Base-by-base conservation (phyloP, 2,329 filamentous ascomycete genomes). In the Xylariaceae sp. region DNA sequence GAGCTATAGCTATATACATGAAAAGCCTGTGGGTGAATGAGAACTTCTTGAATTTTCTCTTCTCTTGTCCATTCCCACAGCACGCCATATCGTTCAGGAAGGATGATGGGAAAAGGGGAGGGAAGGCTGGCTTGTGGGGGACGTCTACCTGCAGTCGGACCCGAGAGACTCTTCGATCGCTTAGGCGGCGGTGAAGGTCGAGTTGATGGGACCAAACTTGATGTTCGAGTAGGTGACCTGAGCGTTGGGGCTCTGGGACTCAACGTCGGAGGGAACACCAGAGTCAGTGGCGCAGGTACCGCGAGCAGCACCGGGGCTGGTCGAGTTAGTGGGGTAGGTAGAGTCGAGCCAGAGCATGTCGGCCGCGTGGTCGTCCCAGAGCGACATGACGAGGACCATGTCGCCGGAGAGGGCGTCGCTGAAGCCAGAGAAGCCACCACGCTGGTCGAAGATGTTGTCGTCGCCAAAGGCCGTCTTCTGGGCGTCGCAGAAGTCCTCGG, bases 351-450 rank as follows among this genome's bases (percentile, higher is more conserved):
- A 87, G 60, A 67, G 64, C 64, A 67, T 67, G 62, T 65, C 60
- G 60, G 60, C 41, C 29, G 57, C 50, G 57, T 65, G 63, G 70
- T 85, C 83, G 64, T 84, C 81, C 79, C 79, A 81, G 56, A 81
- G 68, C 27, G 72, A 76, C 75, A 85, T 75, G 62, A 84, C 80
- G 30, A 85, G 74, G 39, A 84, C 82, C 79, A 85, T 83, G 49
- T 80, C 80, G 53, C 73, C 64, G 5, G 70, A 68, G 52, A 85
- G 67, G 29, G 79, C 80, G 1, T 73, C 62, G 58, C 75, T 74
- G 76, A 85, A 82, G 30, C 67, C 68, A 8, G 72, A 67, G 53
- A 84, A 65, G 11, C 82, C 83, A 49, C 81, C 82, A 45, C 77
- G 72, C 44, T 71, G 61, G 47, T 69, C 65, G 71, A 83, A 85